A percentile compares a stretch with the other conserved stretches of the same genome.
Evolutionary conservation across 2,329 filamentous ascomycete genomes (phyloP).

Genomic region (Curvularia verruculosa): DNA sequence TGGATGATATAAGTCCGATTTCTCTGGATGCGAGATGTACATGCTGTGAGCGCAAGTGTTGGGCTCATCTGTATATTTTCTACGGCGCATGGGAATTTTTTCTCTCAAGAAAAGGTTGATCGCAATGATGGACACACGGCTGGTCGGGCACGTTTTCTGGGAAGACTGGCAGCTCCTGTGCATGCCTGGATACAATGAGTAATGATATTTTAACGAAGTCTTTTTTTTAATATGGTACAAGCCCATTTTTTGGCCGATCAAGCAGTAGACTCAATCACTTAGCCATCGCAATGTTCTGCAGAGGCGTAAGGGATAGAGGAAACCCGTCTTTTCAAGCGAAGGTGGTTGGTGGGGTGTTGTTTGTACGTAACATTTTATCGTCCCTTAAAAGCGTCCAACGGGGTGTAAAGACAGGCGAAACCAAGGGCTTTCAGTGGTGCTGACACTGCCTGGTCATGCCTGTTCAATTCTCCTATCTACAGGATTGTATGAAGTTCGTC

Average conservation of each 20-base stretch:
- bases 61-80: background rate
- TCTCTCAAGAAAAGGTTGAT: background rate
- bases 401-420: too few relatives aligned
- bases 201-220: conserved; percentile 2
- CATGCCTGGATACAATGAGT: conserved; percentile 9
- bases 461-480: too few relatives aligned
- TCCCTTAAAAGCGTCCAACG: too few relatives aligned
- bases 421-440: too few relatives aligned
- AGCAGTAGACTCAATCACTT: background rate
- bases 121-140: background rate
- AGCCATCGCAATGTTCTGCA: background rate
- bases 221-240: background rate
- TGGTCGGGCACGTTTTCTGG: background rate
- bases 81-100: background rate
- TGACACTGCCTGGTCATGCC: too few relatives aligned
- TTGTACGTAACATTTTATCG: too few relatives aligned
- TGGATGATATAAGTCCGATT: background rate
- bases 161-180: background rate
- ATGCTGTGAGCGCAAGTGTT: background rate
- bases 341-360: too few relatives aligned
- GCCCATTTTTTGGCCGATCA: background rate
- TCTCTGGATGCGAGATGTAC: background rate
- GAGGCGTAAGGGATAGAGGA: background rate
- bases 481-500: too few relatives aligned
- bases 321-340: too few relatives aligned